A percentile compares a stretch with the other conserved stretches of the same genome.
Evolutionary conservation across 176 grass and related monocot species (phyloP).

Genomic region (Oryza glaberrima): DNA sequence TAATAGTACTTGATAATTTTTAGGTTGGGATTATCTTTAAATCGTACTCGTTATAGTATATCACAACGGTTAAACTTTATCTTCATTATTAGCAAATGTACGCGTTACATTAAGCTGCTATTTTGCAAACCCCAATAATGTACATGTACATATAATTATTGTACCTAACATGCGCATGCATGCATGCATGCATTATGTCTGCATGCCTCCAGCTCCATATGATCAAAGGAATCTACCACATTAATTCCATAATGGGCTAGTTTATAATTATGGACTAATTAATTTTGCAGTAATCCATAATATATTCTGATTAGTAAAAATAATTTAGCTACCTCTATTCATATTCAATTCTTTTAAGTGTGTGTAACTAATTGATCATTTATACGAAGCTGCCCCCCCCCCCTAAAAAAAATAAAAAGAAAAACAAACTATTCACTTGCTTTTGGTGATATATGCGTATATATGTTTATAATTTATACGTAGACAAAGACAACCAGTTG

Average conservation of each 20-base stretch:
- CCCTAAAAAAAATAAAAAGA: too few relatives aligned
- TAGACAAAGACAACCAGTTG: not conserved
- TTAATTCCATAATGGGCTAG: not conserved
- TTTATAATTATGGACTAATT: not conserved
- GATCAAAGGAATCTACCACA: not conserved
- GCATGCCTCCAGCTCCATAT: not conserved
- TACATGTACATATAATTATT: constrained; percentile 30
- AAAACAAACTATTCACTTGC: not conserved
- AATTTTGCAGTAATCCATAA: too few relatives aligned
- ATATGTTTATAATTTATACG: not conserved
- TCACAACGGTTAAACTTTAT: not conserved
- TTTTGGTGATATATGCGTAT: not conserved
- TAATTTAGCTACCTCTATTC: too few relatives aligned
- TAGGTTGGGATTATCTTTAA: too few relatives aligned
- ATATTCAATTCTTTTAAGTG: not conserved
- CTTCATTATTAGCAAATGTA: not conserved
- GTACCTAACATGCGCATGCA: constrained; percentile 43
- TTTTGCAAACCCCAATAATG: not conserved
- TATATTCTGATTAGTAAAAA: too few relatives aligned
- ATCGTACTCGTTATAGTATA: not conserved
- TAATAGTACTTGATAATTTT: too few relatives aligned
- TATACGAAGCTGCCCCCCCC: too few relatives aligned
- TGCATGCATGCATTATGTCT: not conserved
- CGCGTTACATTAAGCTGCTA: not conserved
- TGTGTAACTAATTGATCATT: not conserved